Conservation (phyloP, 2,329 filamentous ascomycete species). For the Fusarium sterilihyphosum region DNA sequence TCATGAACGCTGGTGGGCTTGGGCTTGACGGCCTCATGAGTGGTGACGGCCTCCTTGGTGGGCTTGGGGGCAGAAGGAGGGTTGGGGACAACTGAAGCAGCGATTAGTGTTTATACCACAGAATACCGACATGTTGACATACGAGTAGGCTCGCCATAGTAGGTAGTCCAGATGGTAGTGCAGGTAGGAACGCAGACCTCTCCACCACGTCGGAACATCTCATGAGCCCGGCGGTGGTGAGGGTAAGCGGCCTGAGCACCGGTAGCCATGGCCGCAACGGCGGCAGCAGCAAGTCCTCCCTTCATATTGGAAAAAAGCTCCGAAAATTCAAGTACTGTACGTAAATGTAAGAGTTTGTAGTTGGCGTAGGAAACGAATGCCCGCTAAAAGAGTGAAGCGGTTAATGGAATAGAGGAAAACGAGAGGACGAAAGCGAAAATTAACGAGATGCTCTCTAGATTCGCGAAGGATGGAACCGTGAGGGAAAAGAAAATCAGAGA, state of each 20-base stretch:
- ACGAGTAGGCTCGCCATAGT: constrained; percentile 74
- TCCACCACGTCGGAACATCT: constrained; percentile 63
- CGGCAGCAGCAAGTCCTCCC: constrained; percentile 73
- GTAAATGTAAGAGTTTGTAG: constrained; percentile 31
- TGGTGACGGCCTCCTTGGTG: constrained; percentile 23
- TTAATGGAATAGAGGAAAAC: constrained; percentile 58
- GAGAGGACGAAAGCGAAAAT: constrained; percentile 61
- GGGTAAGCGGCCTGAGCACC: constrained; percentile 64
- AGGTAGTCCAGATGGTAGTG: constrained; percentile 78
- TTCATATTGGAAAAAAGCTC: constrained; percentile 71
- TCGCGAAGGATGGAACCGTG: constrained; percentile 60
- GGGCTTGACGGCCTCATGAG: constrained; percentile 22
- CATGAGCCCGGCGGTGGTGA: constrained; percentile 71
- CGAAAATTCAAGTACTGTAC: constrained; percentile 23
- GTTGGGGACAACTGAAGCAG: constrained; percentile 51
- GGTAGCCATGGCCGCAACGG: constrained; percentile 68
- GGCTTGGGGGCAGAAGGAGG: constrained; percentile 44
- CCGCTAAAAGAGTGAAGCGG: constrained; percentile 93
- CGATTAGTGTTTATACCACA: constrained; percentile 27
- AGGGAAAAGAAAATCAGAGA: constrained; percentile 48
- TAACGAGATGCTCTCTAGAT: constrained; percentile 58
- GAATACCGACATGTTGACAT: constrained; percentile 46
- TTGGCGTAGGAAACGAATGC: constrained; percentile 68
- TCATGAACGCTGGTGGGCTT: constrained; percentile 22
- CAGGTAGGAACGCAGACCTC: constrained; percentile 69